phyloP scores from a whole-genome alignment of 1,139 yeast genomes.

The Yamadazyma kanchanaburiensis region DNA sequence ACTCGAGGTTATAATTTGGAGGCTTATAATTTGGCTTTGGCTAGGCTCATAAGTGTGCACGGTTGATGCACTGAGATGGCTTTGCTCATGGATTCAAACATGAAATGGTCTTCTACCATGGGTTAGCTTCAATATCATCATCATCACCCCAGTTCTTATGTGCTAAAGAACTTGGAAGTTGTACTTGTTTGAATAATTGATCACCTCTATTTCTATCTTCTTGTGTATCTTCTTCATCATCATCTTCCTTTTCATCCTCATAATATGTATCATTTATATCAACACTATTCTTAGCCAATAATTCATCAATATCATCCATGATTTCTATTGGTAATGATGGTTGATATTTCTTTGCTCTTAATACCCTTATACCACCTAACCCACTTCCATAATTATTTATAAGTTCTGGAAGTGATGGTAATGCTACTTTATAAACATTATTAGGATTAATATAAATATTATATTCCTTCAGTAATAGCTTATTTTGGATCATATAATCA shows the following conservation, averaged over 20 bases:
- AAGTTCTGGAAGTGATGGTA: conserved; percentile 61
- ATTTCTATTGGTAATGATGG: conserved; percentile 61
- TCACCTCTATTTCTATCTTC: conserved; percentile 32
- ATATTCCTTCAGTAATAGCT: conserved; percentile 36
- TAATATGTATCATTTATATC: conserved; percentile 33
- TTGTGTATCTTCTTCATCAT: conserved; percentile 9
- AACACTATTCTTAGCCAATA: conserved; percentile 33
- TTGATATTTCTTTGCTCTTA: conserved; percentile 49
- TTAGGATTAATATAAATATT: conserved; percentile 49
- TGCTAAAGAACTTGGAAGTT: conserved; percentile 48
- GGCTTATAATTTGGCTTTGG: no score
- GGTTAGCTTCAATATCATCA: conserved; percentile 44
- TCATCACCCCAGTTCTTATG: conserved; percentile 50
- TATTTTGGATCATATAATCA: conserved; percentile 44
- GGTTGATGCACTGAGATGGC: no score
- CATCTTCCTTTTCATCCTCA: conserved; percentile 15
- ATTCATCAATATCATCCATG: conserved; percentile 62
- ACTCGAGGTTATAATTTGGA: no score
- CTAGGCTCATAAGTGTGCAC: no score
- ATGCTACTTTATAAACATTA: conserved; percentile 45
- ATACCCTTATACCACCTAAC: conserved; percentile 47
- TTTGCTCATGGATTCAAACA: no score
- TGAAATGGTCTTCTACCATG: no score
- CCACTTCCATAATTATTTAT: conserved; percentile 63
- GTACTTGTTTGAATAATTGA: conserved; percentile 46